Conservation (phyloP, 2,329 filamentous ascomycete genomes). For the Fusarium robinianum region DNA sequence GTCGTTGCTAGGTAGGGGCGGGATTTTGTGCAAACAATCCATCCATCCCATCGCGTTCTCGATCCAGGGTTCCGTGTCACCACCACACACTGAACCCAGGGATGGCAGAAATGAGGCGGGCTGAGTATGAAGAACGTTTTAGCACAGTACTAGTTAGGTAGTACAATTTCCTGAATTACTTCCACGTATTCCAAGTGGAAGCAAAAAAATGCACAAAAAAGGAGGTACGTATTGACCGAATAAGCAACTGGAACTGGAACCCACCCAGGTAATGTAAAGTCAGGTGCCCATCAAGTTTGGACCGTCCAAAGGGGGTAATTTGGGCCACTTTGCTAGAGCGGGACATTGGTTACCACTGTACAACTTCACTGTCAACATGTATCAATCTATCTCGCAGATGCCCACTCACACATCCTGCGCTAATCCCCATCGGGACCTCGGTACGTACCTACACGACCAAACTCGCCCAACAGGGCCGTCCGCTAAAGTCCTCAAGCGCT, state of each 20-base stretch:
- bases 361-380: background rate
- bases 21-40: too few species aligned
- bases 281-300: slow-evolving; percentile 22
- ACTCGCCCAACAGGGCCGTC: slow-evolving; percentile 33
- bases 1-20: slow-evolving; percentile 30
- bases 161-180: slow-evolving; percentile 4
- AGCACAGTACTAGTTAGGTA: slow-evolving; percentile 4
- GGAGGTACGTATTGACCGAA: slow-evolving; percentile 19
- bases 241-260: slow-evolving; percentile 16
- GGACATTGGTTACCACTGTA: background rate
- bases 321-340: slow-evolving; percentile 18
- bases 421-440: slow-evolving; percentile 18
- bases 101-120: slow-evolving; percentile 9
- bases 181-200: slow-evolving; percentile 12
- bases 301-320: slow-evolving; percentile 28
- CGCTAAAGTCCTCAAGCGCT: slow-evolving; percentile 37
- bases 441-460: slow-evolving; percentile 14
- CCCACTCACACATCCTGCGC: slow-evolving; percentile 21
- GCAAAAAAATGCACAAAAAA: slow-evolving; percentile 11
- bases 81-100: too few species aligned
- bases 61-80: too few species aligned
- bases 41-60: too few species aligned
- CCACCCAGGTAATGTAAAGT: slow-evolving; percentile 27
- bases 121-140: too few species aligned
- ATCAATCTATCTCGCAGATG: slow-evolving; percentile 37